Conservation (phyloP, 495 filamentous ascomycete species). For the Aspergillus homomorphus region DNA sequence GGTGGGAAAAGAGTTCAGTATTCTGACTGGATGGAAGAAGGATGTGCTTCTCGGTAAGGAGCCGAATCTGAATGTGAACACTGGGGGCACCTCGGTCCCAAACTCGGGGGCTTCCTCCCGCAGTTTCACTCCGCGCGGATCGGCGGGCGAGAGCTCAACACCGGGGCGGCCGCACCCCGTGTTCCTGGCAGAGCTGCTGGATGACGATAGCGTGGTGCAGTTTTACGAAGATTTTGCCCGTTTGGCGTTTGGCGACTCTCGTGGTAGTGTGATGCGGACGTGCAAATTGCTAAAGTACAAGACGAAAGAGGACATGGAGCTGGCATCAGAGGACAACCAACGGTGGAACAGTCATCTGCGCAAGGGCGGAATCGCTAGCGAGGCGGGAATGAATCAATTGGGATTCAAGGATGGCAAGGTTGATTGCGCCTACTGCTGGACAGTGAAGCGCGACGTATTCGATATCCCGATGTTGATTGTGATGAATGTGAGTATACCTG, state of each 20-base stretch:
- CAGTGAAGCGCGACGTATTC: constrained; percentile 93
- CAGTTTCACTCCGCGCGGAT: constrained; percentile 50
- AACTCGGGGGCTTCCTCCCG: constrained; percentile 36
- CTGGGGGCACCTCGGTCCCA: constrained; percentile 39
- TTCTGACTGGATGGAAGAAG: constrained; percentile 91
- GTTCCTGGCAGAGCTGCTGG: constrained; percentile 86
- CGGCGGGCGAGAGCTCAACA: constrained; percentile 23
- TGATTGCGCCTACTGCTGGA: constrained; percentile 94
- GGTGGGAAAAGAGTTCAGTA: constrained; percentile 90
- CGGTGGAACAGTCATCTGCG: constrained; percentile 45
- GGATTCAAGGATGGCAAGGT: constrained; percentile 87
- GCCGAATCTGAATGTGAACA: constrained; percentile 86
- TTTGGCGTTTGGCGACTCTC: constrained; percentile 83
- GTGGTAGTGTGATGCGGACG: constrained; percentile 74
- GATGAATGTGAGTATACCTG: constrained; percentile 74
- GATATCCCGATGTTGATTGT: constrained; percentile 98
- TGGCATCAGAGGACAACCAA: constrained; percentile 38
- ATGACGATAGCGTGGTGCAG: constrained; percentile 87
- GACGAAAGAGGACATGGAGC: constrained; percentile 61
- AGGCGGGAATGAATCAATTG: constrained; percentile 69
- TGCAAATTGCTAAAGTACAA: constrained; percentile 91
- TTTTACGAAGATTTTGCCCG: constrained; percentile 96
- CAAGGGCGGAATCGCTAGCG: constrained; percentile 63
- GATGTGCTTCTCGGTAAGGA: constrained; percentile 86
- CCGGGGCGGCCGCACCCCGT: constrained; percentile 62